Base-by-base conservation (phyloP, 2,329 filamentous ascomycete species). In the Penicillium sclerotigenum region DNA sequence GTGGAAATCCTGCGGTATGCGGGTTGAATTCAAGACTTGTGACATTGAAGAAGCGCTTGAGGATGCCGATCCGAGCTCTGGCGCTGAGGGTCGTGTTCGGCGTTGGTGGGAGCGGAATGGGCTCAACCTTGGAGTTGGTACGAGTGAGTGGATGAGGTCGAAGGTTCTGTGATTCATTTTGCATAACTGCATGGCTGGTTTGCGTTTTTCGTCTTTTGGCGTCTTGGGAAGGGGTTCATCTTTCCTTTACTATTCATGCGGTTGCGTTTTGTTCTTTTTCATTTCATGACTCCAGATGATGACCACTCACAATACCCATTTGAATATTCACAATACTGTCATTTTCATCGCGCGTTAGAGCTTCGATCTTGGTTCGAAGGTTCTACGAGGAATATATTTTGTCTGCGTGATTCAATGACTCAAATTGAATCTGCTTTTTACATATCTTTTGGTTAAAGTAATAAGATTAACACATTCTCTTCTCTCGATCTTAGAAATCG, bases 41-140 rank as follows among this genome's bases (percentile, higher is more conserved):
- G 91, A 96, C 72, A 94, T 97, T 59, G 92, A 97, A 71, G 93
- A 97, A 75, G 92, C 92, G 0, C 80, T 97, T 37, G 92, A 97
- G 71, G 92, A 96, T 70, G 90, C 90, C 2, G 72, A 72, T 54
- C 70, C 70, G 22, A 83, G 93, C 4, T 83, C 84, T 36, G 83
- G 79, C 5, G 86, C 88, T 52, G 88, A 91, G 59, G 84, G 86
- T 61, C 82, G 83, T 36, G 90, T 96, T 18, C 80, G 90, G 54
- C 80, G 82, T 60, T 97, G 93, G 93, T 97, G 93, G 93, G 88
- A 89, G 24, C 78, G 81, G 61, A 93, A 94, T 64, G 91, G 90
- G 0, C 76, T 95, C 59, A 93, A 94, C 68, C 73, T 95, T 50
- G 89, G 90, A 1, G 80, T 94, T 38, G 87, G 88, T 4, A 93